phyloP scores from a whole-genome alignment of 1,284 basidiomycete genomes.

The Cryptococcus sp. region DNA sequence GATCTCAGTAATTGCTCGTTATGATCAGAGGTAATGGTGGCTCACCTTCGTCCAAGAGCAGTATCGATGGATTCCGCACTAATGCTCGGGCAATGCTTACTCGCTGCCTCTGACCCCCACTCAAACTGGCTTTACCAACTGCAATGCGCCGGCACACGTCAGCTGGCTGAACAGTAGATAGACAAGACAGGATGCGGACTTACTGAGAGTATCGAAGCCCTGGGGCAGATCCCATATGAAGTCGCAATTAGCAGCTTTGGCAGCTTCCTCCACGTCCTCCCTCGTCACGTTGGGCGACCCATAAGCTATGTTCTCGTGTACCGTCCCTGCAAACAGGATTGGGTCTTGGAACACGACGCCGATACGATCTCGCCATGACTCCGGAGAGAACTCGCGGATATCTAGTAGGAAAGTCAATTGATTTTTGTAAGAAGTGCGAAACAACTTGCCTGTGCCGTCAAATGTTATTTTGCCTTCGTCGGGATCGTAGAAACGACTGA shows the following conservation, averaged over 20 bases:
- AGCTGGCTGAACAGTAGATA: slow-evolving; percentile 5
- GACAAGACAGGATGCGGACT: slow-evolving; percentile 5
- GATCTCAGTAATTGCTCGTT: slow-evolving; percentile 1
- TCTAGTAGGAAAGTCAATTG: slow-evolving; percentile 53
- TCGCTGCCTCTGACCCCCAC: slow-evolving; percentile 58
- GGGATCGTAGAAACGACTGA: slow-evolving; percentile 89
- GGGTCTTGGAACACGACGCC: slow-evolving; percentile 79
- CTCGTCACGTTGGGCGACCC: slow-evolving; percentile 73
- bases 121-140: slow-evolving; percentile 53
- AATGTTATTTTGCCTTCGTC: slow-evolving; percentile 69
- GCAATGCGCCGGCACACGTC: slow-evolving; percentile 27
- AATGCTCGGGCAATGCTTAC: slow-evolving; percentile 58
- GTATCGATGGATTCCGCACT: slow-evolving; percentile 55
- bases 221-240: slow-evolving; percentile 91
- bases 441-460: slow-evolving; percentile 62
- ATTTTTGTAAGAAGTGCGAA: neutral
- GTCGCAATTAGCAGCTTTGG: slow-evolving; percentile 88
- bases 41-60: slow-evolving; percentile 57
- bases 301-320: slow-evolving; percentile 91
- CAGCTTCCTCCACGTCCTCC: slow-evolving; percentile 83
- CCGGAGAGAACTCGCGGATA: slow-evolving; percentile 72
- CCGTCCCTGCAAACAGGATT: slow-evolving; percentile 69
- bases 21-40: neutral
- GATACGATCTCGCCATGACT: slow-evolving; percentile 82
- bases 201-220: slow-evolving; percentile 60